A percentile compares a stretch with the other conserved stretches of the same genome.
phyloP scores from a whole-genome alignment of 768 basidiomycete species.

The Pleurotus ostreatus region DNA sequence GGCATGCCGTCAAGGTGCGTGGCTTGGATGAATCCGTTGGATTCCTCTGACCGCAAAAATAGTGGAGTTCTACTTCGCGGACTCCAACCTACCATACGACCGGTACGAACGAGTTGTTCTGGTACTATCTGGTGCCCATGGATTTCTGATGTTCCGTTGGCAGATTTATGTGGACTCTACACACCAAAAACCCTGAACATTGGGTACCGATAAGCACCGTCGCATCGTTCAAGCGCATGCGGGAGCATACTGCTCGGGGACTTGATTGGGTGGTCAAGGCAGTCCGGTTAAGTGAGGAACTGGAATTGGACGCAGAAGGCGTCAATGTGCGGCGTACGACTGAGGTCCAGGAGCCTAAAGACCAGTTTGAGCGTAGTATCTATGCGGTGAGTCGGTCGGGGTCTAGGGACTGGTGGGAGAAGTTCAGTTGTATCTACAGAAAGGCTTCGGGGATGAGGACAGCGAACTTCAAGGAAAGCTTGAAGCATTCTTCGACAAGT shows the following conservation, averaged over 20 bases:
- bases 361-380: constrained; percentile 76
- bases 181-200: constrained; percentile 76
- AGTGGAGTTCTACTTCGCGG: constrained; percentile 98
- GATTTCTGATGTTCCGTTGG: no score
- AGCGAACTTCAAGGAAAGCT: constrained; percentile 64
- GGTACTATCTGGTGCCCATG: no score
- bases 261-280: constrained; percentile 66
- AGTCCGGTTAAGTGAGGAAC: constrained; percentile 46
- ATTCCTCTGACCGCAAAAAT: background rate
- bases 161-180: constrained; percentile 94
- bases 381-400: constrained; percentile 68
- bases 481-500: constrained; percentile 77
- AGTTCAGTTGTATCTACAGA: constrained; percentile 41
- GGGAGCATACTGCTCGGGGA: constrained; percentile 59
- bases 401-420: background rate
- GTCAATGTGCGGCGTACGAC: constrained; percentile 70
- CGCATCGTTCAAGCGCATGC: constrained; percentile 94
- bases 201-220: constrained; percentile 89
- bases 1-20: constrained; percentile 53
- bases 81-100: constrained; percentile 93
- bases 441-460: constrained; percentile 77
- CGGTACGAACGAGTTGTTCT: constrained; percentile 39
- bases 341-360: constrained; percentile 75
- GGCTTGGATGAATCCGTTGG: background rate
- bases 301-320: constrained; percentile 74